Evolutionary conservation across 768 basidiomycete genomes (phyloP), one percentile per base, ranked within the genome.

Genomic region (Punctularia strigosozonata): DNA sequence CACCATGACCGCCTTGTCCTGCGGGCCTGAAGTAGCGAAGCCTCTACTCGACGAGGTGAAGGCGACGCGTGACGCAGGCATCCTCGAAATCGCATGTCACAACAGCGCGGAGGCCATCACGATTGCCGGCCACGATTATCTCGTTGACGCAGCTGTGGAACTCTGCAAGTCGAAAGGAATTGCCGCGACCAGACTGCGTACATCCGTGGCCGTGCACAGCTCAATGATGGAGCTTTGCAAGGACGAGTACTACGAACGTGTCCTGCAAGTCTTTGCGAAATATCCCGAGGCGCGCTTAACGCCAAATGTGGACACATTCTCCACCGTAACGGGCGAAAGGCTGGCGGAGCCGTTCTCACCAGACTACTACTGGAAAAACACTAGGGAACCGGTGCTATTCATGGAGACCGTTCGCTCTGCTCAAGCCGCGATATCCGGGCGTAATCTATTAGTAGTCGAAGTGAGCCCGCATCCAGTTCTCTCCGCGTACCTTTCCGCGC

Each of bases 1-100:
- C 1, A 52, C 58, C 1, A 68, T 68, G 66, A 64, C 62, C 2
- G 65, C 63, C 3, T 24, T 68, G 26, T 28, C 26, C 6, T 47
- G 13, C 19, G 33, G 33, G 8, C 10, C 10, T 13, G 33, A 26
- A 8, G 36, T 22, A 8, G 36, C 14, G 8, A 38, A 34, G 17
- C 37, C 17, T 3, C 23, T 24, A 8, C 34, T 45, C n/a, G 31
- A 41, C 15, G 43, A 41, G 3, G 35, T n/a, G 10, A 34, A 20
- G 19, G 13, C 33, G 18, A 10, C 33, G 19, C 20, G 10, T 8
- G 18, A 34, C 33, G 10, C 19, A 19, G 33, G 13, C 10, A 34
- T 34, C 8, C 31, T 43, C 31, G 22, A 43, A 24, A 19, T 43
- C 23, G 42, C 42, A 5, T 21, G 28, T 5, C 34, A 26, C 24